phyloP scores from a whole-genome alignment of 495 filamentous ascomycete genomes.

The Tuber brumale region DNA sequence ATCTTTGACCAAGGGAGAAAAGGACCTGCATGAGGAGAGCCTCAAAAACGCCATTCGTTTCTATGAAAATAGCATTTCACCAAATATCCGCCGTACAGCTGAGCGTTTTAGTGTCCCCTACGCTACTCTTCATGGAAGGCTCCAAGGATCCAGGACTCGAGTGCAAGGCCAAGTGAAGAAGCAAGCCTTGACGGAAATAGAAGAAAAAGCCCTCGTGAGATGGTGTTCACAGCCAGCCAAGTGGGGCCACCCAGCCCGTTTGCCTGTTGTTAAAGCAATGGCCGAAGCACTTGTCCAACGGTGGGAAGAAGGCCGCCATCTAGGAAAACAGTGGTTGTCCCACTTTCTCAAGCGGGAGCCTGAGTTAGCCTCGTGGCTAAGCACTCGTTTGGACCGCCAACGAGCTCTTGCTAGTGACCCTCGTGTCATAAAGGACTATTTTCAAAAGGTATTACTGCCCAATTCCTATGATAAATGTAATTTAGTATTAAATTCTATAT shows the following conservation, averaged over 20 bases:
- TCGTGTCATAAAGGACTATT: constrained; percentile 10
- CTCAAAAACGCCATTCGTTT: not conserved
- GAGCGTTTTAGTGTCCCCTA: not conserved
- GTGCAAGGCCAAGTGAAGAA: not conserved
- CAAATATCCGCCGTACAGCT: not conserved
- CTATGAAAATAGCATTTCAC: not conserved
- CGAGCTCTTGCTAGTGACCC: not conserved
- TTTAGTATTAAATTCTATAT: too few relatives aligned
- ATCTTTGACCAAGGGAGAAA: not conserved
- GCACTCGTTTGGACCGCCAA: not conserved
- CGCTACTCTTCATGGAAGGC: not conserved
- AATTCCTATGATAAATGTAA: too few relatives aligned
- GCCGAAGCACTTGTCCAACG: not conserved
- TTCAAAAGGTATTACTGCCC: constrained; percentile 9
- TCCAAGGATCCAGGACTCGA: not conserved
- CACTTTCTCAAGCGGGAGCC: constrained; percentile 11
- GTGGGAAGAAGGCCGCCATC: not conserved
- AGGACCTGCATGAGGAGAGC: not conserved
- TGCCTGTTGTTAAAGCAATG: not conserved
- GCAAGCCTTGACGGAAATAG: constrained; percentile 4
- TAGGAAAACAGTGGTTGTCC: not conserved
- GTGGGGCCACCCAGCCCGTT: constrained; percentile 3
- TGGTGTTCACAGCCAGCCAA: constrained; percentile 13
- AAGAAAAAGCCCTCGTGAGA: constrained; percentile 10
- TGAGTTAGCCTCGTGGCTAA: constrained; percentile 4